Percentiles rank a stretch among this genome's conserved stretches.
These are phyloP conservation scores for Candida xiaguanensis DNA, from an alignment of 805 yeast genomes.

Conservation along the genomic window DNA sequence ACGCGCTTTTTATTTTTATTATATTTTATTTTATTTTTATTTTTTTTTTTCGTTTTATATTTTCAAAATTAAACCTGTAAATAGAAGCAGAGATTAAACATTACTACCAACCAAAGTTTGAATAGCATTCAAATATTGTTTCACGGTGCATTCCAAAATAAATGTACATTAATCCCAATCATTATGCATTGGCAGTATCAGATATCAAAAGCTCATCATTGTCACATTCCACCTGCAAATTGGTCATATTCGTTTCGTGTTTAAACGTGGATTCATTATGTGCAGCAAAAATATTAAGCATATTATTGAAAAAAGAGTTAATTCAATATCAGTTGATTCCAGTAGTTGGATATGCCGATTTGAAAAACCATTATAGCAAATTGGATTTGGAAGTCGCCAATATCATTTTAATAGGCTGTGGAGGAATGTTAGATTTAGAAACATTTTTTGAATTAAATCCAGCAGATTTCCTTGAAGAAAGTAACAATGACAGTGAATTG, in stretches of 20 bases:
- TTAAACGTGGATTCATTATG: conserved; percentile 89
- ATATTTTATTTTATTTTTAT: too few species aligned
- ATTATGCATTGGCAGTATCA: conserved; percentile 64
- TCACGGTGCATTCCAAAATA: background rate
- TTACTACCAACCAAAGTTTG: too few species aligned
- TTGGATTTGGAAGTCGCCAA: conserved; percentile 75
- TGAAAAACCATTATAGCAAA: conserved; percentile 56
- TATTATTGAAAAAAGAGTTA: conserved; percentile 71
- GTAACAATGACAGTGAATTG: conserved; percentile 18
- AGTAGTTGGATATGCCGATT: conserved; percentile 84
- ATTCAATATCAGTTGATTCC: conserved; percentile 88
- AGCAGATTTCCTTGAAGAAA: conserved; percentile 43
- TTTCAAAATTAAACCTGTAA: too few species aligned
- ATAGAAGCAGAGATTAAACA: too few species aligned
- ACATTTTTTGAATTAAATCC: conserved; percentile 63
- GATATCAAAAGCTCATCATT: conserved; percentile 68
- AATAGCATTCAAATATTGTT: background rate
- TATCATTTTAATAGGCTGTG: conserved; percentile 85
- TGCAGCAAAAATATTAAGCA: conserved; percentile 73
- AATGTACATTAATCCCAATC: conserved; percentile 75
- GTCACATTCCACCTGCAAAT: conserved; percentile 88
- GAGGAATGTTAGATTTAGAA: conserved; percentile 86
- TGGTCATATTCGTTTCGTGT: conserved; percentile 86
- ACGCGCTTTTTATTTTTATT: too few species aligned
- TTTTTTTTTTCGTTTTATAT: too few species aligned